Conservation (phyloP, 305 asterid genomes). For the Vinca major region DNA sequence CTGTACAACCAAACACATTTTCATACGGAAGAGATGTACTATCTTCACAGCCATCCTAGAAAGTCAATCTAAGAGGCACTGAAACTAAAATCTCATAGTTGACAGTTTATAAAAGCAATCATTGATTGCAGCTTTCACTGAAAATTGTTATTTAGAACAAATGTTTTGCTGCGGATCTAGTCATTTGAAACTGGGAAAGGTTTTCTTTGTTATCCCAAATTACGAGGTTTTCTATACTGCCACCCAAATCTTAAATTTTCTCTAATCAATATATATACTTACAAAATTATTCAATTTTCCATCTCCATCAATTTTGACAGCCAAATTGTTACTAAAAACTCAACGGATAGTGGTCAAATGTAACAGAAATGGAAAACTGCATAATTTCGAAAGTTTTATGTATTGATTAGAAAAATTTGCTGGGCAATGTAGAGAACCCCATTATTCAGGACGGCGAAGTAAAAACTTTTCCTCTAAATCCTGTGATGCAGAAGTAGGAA, state of each 20-base stretch:
- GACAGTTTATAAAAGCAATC: not conserved
- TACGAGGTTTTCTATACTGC: not conserved
- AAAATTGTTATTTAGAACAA: not conserved
- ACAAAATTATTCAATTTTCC: not conserved
- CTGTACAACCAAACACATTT: no score
- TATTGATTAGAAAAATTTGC: not conserved
- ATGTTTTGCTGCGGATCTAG: not conserved
- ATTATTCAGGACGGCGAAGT: not conserved
- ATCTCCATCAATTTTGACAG: not conserved
- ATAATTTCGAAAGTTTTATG: not conserved
- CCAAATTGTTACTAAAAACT: no score
- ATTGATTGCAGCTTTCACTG: not conserved
- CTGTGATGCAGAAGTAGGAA: not conserved
- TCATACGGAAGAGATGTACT: no score
- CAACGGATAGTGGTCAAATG: no score
- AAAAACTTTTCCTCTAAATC: not conserved
- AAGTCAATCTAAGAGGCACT: not conserved
- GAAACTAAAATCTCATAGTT: not conserved
- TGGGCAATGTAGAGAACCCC: not conserved
- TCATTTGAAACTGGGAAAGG: not conserved
- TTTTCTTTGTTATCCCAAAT: not conserved
- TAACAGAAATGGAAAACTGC: not conserved
- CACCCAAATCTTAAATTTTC: not conserved
- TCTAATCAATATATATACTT: not conserved
- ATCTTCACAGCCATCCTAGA: not conserved